Conservation (phyloP, 495 filamentous ascomycete genomes). For the Echria macrotheca region DNA sequence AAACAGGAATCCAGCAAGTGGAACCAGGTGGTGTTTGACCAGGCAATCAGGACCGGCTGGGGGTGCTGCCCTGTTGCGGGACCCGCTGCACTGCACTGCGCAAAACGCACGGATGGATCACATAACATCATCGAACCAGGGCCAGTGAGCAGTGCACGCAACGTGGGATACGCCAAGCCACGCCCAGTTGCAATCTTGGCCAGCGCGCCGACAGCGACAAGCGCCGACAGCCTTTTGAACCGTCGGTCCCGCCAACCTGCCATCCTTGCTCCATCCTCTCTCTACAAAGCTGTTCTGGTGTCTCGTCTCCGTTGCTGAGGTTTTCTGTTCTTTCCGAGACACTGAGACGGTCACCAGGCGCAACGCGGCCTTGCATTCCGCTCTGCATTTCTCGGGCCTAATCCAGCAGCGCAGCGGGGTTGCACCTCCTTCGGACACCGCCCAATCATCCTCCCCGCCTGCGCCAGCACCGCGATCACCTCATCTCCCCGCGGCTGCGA, state of each 20-base stretch:
- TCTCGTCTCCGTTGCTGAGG: no score
- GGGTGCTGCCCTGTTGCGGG: constrained; percentile 1
- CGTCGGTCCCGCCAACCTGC: constrained; percentile 10
- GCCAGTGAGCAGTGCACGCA: constrained; percentile 18
- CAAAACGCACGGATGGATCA: constrained; percentile 19
- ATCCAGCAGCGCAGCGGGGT: not conserved
- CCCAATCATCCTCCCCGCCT: constrained; percentile 4
- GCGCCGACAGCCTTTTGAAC: constrained; percentile 20
- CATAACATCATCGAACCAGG: constrained; percentile 30
- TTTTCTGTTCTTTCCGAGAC: not conserved
- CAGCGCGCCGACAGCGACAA: constrained; percentile 12
- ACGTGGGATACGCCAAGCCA: constrained; percentile 29
- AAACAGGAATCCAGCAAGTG: not conserved
- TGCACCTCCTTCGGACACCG: not conserved
- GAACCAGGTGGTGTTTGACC: not conserved
- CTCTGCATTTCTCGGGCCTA: not conserved
- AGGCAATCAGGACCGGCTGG: not conserved
- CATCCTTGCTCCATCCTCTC: not conserved
- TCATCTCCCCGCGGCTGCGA: not conserved
- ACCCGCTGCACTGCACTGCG: not conserved
- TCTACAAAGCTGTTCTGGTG: not conserved
- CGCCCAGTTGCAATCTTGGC: no score
- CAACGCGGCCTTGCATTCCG: constrained; percentile 1
- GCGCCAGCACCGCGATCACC: constrained; percentile 1
- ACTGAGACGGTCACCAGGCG: not conserved